A percentile compares a stretch with the other conserved stretches of the same genome.
Conservation (phyloP, 345 rosid genomes). For the Eucalyptus tenuipes region DNA sequence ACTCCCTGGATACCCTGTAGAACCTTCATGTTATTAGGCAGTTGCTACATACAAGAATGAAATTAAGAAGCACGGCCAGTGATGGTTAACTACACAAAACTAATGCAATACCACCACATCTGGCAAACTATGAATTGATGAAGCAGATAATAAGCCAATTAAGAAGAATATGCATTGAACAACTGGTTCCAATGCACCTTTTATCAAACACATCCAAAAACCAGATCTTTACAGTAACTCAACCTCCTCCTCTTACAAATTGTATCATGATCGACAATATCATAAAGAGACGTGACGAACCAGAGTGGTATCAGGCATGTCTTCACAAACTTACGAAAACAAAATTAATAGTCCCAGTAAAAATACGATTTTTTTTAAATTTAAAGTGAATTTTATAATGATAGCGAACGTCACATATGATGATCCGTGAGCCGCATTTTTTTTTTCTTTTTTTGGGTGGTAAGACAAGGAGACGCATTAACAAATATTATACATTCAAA, state of each 20-base stretch:
- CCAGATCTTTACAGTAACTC: background rate
- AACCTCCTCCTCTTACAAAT: background rate
- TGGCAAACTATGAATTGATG: background rate
- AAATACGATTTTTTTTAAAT: background rate
- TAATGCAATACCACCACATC: background rate
- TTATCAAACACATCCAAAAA: background rate
- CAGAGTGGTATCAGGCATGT: background rate
- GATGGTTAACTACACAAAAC: background rate
- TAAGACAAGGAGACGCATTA: background rate
- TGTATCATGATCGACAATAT: background rate
- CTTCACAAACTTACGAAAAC: background rate
- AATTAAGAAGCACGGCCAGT: background rate
- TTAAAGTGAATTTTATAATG: background rate
- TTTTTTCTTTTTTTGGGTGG: background rate
- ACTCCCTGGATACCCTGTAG: constrained; percentile 84
- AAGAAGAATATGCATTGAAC: background rate
- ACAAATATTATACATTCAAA: background rate
- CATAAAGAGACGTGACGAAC: background rate
- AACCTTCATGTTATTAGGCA: background rate
- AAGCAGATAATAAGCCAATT: background rate
- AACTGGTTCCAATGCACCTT: background rate
- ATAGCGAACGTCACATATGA: background rate
- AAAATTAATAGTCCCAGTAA: background rate
- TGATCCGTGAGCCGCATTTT: background rate
- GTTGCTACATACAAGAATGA: background rate